Evolutionary conservation across 1,284 basidiomycete species (phyloP).

Genomic region (Apiotrichum gracile): DNA sequence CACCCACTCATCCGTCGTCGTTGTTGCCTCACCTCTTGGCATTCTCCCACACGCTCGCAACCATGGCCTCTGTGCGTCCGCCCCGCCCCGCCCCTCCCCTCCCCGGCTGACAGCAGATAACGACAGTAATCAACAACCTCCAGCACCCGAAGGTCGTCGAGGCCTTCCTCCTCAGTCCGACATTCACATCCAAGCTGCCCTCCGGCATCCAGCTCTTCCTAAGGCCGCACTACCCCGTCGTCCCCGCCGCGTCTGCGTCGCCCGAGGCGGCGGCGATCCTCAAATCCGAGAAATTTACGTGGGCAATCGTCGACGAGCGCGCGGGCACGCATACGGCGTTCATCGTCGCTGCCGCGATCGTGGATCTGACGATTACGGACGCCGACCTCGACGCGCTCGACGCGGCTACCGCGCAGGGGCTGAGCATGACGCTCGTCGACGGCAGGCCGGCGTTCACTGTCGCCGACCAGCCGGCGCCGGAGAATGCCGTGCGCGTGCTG

Average conservation of each 20-base stretch:
- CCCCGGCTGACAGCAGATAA: no score
- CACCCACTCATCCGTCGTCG: no score
- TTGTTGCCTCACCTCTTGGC: no score
- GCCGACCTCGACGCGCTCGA: background rate
- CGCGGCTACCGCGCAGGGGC: background rate
- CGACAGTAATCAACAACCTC: conserved; percentile 6
- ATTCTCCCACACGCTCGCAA: no score
- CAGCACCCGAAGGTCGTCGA: conserved; percentile 4
- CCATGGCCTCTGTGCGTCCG: no score
- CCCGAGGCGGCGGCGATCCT: background rate
- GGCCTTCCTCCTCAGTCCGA: background rate
- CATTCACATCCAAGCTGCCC: background rate
- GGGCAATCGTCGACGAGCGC: conserved; percentile 2
- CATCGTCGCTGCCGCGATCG: background rate
- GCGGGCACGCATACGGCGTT: background rate
- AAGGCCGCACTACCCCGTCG: background rate
- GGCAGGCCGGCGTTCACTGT: no score
- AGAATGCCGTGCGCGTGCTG: no score
- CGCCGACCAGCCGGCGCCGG: no score
- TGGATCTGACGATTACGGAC: background rate
- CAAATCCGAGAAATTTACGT: background rate
- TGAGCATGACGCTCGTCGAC: background rate
- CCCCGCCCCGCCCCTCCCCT: no score
- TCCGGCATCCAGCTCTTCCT: background rate
- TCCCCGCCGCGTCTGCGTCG: background rate